Conservation (phyloP, 805 yeast genomes). For the Dipodascopsis tothii region DNA sequence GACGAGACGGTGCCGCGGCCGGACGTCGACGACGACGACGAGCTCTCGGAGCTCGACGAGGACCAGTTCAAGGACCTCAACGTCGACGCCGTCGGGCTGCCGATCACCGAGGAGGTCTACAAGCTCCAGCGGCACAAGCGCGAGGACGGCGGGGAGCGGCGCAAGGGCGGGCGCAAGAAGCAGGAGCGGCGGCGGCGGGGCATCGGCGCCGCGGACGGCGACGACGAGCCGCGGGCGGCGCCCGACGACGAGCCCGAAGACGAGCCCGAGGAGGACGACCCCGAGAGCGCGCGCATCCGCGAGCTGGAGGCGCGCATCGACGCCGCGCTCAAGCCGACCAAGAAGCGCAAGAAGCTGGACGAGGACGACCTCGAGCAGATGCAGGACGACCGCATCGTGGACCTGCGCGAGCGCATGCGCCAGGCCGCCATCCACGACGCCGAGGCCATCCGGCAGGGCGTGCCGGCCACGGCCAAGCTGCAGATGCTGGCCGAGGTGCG, state of each 20-base stretch:
- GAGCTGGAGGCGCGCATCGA: slow-evolving; percentile 76
- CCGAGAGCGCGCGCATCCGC: slow-evolving; percentile 49
- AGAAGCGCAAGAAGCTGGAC: slow-evolving; percentile 54
- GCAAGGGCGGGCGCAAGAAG: slow-evolving; percentile 16
- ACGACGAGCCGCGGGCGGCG: slow-evolving; percentile 16
- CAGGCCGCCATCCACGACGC: slow-evolving; percentile 50
- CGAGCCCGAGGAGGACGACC: slow-evolving; percentile 23
- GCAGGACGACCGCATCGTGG: slow-evolving; percentile 84
- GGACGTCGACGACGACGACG: slow-evolving; percentile 29
- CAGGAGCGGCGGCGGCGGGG: slow-evolving; percentile 3
- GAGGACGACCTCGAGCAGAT: slow-evolving; percentile 92
- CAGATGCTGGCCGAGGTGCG: slow-evolving; percentile 72
- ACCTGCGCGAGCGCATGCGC: slow-evolving; percentile 81
- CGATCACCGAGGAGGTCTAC: slow-evolving; percentile 36
- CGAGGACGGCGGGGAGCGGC: slow-evolving; percentile 12
- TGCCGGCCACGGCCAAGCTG: slow-evolving; percentile 69
- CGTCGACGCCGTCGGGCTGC: slow-evolving; percentile 26
- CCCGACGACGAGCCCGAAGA: slow-evolving; percentile 1
- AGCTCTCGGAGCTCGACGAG: slow-evolving; percentile 36
- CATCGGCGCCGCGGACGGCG: slow-evolving; percentile 6
- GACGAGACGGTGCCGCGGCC: too few species aligned
- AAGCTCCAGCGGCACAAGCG: slow-evolving; percentile 34
- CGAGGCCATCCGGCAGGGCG: slow-evolving; percentile 50
- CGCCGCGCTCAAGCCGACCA: slow-evolving; percentile 60
- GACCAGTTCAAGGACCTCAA: slow-evolving; percentile 32